These are phyloP conservation scores for Cymbopogon citratus DNA, from an alignment of 176 grass and related monocot species.

Conservation along the genomic window DNA sequence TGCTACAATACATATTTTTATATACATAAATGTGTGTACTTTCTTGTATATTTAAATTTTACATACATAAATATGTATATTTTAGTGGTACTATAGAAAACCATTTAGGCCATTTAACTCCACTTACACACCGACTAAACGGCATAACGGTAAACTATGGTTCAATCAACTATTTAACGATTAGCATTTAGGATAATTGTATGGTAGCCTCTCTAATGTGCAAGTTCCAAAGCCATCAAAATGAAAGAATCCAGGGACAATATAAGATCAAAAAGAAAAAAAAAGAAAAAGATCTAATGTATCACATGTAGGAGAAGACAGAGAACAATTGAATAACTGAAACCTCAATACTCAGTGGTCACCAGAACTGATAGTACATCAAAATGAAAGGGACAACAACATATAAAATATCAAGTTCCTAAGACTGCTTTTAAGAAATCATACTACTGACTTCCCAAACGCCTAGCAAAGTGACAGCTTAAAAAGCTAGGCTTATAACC, in stretches of 20 bases:
- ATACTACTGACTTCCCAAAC: not conserved
- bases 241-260: not conserved
- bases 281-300: not conserved
- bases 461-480: not conserved
- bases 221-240: not conserved
- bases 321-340: not conserved
- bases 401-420: not conserved
- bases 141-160: not conserved
- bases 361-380: not conserved
- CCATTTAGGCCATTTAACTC: not conserved
- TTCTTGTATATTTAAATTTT: not conserved
- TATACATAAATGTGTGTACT: not conserved
- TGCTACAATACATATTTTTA: not conserved
- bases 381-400: not conserved
- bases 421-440: not conserved
- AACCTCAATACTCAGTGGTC: not conserved
- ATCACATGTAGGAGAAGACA: not conserved
- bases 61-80: not conserved
- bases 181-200: not conserved
- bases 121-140: not conserved
- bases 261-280: not conserved
- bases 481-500: not conserved
- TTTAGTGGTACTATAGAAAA: not conserved
- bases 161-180: not conserved
- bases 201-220: not conserved